Evolutionary conservation across 805 yeast genomes (phyloP).

Genomic region (Wickerhamomyces mucosus): DNA sequence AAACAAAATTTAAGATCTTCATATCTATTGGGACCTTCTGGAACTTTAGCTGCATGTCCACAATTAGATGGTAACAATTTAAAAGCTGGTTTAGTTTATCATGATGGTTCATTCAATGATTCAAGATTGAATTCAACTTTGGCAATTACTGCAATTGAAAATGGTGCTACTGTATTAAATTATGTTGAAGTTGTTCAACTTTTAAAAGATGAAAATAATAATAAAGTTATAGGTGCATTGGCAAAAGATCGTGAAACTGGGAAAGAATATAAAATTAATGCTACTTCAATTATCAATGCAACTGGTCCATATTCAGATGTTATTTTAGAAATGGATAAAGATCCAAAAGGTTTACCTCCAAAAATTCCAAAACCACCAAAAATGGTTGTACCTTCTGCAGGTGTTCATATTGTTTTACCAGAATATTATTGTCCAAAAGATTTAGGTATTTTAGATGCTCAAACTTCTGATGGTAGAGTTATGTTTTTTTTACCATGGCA

Average conservation of each 20-base stretch:
- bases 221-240: slow-evolving; percentile 60
- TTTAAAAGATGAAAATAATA: slow-evolving; percentile 45
- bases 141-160: slow-evolving; percentile 75
- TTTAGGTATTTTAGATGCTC: slow-evolving; percentile 85
- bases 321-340: slow-evolving; percentile 78
- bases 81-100: slow-evolving; percentile 88
- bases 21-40: slow-evolving; percentile 57
- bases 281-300: slow-evolving; percentile 79
- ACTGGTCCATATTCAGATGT: slow-evolving; percentile 91
- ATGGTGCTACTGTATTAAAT: slow-evolving; percentile 86
- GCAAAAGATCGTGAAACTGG: slow-evolving; percentile 69
- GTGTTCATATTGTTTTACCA: slow-evolving; percentile 88
- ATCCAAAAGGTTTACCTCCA: slow-evolving; percentile 56
- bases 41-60: slow-evolving; percentile 71
- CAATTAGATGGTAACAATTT: slow-evolving; percentile 70
- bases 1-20: slow-evolving; percentile 73
- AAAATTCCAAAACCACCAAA: slow-evolving; percentile 40
- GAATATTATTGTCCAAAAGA: slow-evolving; percentile 84
- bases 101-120: slow-evolving; percentile 92
- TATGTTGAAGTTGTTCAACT: slow-evolving; percentile 76
- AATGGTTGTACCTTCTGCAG: slow-evolving; percentile 92
- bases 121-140: slow-evolving; percentile 81
- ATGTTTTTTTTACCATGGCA: slow-evolving; percentile 98
- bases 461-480: slow-evolving; percentile 91
- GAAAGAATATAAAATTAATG: slow-evolving; percentile 46